A percentile compares a stretch with the other conserved stretches of the same genome.
These are phyloP conservation scores for Euptelea pleiosperma DNA, from an alignment of 164 flowering plant genomes.

Conservation along the genomic window DNA sequence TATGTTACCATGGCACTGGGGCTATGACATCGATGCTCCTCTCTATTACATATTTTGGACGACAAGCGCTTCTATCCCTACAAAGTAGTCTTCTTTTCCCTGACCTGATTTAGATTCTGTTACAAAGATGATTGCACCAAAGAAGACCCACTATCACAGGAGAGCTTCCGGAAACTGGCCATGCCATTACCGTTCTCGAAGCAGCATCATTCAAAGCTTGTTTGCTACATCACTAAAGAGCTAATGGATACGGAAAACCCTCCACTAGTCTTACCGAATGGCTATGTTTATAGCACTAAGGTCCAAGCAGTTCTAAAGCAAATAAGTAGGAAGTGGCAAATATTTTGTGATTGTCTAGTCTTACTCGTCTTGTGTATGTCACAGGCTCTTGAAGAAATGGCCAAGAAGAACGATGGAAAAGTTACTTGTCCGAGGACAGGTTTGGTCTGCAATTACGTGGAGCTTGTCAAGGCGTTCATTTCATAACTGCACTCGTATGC, in stretches of 20 bases:
- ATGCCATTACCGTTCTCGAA: constrained; percentile 83
- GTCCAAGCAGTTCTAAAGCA: constrained; percentile 26
- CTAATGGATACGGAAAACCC: constrained; percentile 99
- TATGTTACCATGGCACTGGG: no score
- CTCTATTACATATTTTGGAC: no score
- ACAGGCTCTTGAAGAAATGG: constrained; percentile 98
- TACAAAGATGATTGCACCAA: constrained; percentile 85
- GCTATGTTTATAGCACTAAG: constrained; percentile 94
- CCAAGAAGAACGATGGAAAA: constrained; percentile 69
- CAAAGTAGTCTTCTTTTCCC: no score
- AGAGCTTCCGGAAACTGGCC: constrained; percentile 83
- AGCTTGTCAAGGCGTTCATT: constrained; percentile 81
- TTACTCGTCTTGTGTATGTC: constrained; percentile 8
- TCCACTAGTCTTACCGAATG: constrained; percentile 91
- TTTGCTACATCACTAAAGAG: constrained; percentile 92
- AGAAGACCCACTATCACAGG: constrained; percentile 95
- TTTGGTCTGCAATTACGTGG: constrained; percentile 55
- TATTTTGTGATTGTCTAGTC: background rate
- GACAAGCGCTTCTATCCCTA: no score
- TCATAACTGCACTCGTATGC: constrained; percentile 34
- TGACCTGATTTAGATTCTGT: constrained; percentile 70
- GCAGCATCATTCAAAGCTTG: constrained; percentile 98
- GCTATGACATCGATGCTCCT: no score
- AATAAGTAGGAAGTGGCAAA: no score
- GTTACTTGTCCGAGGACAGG: constrained; percentile 94